phyloP scores from a whole-genome alignment of 768 basidiomycete genomes.

The Lentinula sp. region DNA sequence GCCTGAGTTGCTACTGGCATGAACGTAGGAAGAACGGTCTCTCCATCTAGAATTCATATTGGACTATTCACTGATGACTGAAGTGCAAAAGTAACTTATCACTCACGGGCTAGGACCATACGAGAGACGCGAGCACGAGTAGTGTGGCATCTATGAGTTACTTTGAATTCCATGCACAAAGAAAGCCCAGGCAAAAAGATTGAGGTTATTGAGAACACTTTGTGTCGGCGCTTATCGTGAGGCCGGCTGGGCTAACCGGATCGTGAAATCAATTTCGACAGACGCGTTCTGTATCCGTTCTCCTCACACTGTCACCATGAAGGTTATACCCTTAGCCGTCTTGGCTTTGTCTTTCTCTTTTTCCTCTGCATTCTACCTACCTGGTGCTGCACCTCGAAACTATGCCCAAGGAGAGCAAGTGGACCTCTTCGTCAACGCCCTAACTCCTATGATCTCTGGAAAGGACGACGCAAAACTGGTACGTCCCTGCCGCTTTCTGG shows the following conservation, averaged over 20 bases:
- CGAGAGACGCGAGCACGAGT: slow-evolving; percentile 81
- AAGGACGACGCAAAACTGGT: slow-evolving; percentile 71
- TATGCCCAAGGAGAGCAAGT: slow-evolving; percentile 72
- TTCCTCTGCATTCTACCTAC: slow-evolving; percentile 78
- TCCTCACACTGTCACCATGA: slow-evolving; percentile 17
- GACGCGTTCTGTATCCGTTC: slow-evolving; percentile 2
- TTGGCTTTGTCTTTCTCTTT: slow-evolving; percentile 15
- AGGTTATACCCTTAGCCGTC: slow-evolving; percentile 11
- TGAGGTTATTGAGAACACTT: background rate
- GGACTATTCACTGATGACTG: slow-evolving; percentile 2
- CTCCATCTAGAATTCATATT: slow-evolving; percentile 47
- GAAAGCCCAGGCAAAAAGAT: background rate
- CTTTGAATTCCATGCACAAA: slow-evolving; percentile 67
- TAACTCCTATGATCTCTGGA: slow-evolving; percentile 78
- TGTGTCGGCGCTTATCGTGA: background rate
- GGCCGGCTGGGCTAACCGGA: background rate
- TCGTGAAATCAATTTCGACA: no score
- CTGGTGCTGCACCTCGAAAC: slow-evolving; percentile 83
- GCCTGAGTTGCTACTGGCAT: slow-evolving; percentile 95
- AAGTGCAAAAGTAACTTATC: background rate
- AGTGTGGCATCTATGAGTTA: slow-evolving; percentile 75
- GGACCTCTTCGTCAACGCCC: slow-evolving; percentile 77
- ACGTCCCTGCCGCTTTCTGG: slow-evolving; percentile 17
- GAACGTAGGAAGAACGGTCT: slow-evolving; percentile 81
- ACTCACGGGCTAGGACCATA: slow-evolving; percentile 77